A percentile compares a stretch with the other conserved stretches of the same genome.
phyloP scores from a whole-genome alignment of 2,329 filamentous ascomycete species.

The Botrytis tulipae region DNA sequence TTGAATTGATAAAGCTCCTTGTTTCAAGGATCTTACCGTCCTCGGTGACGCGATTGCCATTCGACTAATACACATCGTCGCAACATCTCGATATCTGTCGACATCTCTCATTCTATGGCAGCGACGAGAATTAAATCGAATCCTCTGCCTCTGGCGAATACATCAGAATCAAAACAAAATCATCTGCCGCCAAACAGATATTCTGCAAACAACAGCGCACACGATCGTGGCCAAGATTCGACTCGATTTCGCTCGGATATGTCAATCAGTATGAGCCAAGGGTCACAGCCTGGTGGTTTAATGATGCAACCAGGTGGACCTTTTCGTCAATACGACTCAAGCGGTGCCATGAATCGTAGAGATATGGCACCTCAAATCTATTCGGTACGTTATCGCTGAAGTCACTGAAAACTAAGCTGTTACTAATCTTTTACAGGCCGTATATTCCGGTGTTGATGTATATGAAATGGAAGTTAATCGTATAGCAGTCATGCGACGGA shows the following conservation, averaged over 20 bases:
- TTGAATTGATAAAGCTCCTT: background rate
- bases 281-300: constrained; percentile 36
- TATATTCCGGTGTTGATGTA: constrained; percentile 92
- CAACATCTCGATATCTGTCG: constrained; percentile 6
- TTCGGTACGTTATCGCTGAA: constrained; percentile 49
- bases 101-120: constrained; percentile 29
- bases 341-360: constrained; percentile 30
- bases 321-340: constrained; percentile 36
- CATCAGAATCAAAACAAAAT: constrained; percentile 35
- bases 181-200: constrained; percentile 29
- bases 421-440: constrained; percentile 53
- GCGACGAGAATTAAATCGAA: constrained; percentile 33
- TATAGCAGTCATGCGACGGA: constrained; percentile 91
- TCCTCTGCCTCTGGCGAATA: constrained; percentile 34
- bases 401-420: constrained; percentile 13
- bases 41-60: constrained; percentile 22
- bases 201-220: constrained; percentile 28
- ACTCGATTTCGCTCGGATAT: constrained; percentile 31
- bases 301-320: constrained; percentile 38
- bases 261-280: constrained; percentile 40
- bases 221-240: constrained; percentile 29
- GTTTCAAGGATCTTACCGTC: background rate
- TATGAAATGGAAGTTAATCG: constrained; percentile 98
- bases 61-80: background rate
- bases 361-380: constrained; percentile 55